A percentile compares a stretch with the other conserved stretches of the same genome.
Evolutionary conservation across 2,329 filamentous ascomycete species (phyloP).

Genomic region (Dactylonectria macrodidyma): DNA sequence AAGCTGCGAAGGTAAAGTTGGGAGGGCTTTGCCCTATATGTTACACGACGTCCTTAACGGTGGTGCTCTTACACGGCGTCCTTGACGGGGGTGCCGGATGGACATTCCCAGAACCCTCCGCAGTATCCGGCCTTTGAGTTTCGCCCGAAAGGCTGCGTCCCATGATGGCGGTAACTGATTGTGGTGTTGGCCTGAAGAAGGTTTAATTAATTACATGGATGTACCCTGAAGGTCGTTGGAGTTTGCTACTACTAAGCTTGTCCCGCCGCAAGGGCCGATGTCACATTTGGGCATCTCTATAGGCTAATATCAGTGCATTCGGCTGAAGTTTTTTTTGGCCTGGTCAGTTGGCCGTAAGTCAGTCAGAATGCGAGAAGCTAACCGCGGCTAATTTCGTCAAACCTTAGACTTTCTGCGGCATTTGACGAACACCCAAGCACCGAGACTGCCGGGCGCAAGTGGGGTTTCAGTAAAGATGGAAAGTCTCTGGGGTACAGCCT

Average conservation of each 20-base stretch:
- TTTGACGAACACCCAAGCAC: background rate
- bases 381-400: background rate
- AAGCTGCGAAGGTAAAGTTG: background rate
- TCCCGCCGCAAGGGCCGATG: no score
- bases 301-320: background rate
- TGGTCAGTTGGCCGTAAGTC: background rate
- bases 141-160: background rate
- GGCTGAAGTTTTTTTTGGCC: background rate
- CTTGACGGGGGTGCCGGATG: background rate
- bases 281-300: no score
- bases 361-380: background rate
- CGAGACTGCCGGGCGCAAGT: background rate
- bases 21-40: background rate
- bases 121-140: background rate
- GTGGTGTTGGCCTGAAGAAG: background rate
- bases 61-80: no score
- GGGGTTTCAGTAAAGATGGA: background rate
- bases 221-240: background rate
- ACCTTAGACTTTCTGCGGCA: background rate
- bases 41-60: background rate
- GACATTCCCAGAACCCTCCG: background rate
- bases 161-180: background rate
- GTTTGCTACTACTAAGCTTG: background rate
- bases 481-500: background rate
- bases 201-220: background rate